Conservation (phyloP, 306 rosid species). For the Cicer arietinum region DNA sequence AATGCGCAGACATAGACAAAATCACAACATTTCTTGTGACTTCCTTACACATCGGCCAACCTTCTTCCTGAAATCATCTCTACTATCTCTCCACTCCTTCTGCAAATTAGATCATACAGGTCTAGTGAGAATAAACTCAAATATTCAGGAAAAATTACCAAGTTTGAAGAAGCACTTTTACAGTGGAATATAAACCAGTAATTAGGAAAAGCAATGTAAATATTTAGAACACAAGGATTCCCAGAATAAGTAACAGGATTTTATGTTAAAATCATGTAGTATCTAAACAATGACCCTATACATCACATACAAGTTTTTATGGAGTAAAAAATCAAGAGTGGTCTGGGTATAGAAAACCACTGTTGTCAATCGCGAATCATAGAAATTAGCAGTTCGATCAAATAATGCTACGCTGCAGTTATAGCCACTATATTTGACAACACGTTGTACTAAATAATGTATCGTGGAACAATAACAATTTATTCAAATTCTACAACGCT, state of each 20-base stretch:
- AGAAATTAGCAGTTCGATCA: too few species aligned
- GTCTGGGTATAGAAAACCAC: constrained; percentile 3
- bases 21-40: constrained; percentile 86
- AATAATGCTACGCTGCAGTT: too few species aligned
- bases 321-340: constrained; percentile 15
- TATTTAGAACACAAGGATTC: background rate
- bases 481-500: too few species aligned
- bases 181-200: constrained; percentile 10
- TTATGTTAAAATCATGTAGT: background rate
- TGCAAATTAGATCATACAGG: constrained; percentile 50
- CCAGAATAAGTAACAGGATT: background rate
- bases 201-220: background rate
- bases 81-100: constrained; percentile 95
- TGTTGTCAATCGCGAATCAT: too few species aligned
- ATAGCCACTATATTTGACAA: too few species aligned
- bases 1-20: constrained; percentile 6
- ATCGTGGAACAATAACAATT: too few species aligned
- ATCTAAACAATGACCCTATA: background rate
- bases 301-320: background rate
- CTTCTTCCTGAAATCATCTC: constrained; percentile 97
- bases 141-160: background rate
- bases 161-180: constrained; percentile 20
- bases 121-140: constrained; percentile 32
- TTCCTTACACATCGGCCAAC: constrained; percentile 93
- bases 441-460: too few species aligned